Evolutionary conservation across 2,329 filamentous ascomycete genomes (phyloP), one percentile per base, ranked within the genome.

Genomic region (Ascochyta lentis): DNA sequence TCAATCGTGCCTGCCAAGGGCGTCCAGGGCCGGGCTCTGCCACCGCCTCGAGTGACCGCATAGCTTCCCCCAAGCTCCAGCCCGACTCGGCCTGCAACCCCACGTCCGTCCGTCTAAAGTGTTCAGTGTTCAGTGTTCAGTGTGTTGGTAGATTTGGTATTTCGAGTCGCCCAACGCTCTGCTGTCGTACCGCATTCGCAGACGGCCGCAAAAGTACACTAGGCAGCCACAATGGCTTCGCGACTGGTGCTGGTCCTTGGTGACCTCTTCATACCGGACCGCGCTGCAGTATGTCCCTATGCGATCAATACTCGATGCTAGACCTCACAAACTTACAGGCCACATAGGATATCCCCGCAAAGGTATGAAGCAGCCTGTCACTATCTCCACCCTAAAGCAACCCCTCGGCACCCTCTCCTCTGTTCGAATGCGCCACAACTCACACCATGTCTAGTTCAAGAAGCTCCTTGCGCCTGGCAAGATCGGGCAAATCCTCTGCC

Each of bases 401-500:
- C 38, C 29, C n/a, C 29, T 13, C 10, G 13, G 15, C n/a, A 26
- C 27, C 35, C 27, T 23, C 16, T 43, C 19, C 42, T 35, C 33
- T n/a, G 35, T 15, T n/a, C n/a, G n/a, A 29, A n/a, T 27, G 33
- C 19, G 41, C 53, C 26, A 16, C 47, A 33, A 35, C 53, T 66
- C 38, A 63, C 54, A 52, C 37, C 35, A 2, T 29, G 16, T 23
- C 27, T 51, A 77, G 75, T 79, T 79, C 70, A 83, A 83, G 69
- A 84, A 84, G 65, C 81, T 84, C 64, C 80, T 84, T 67, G 80
- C 81, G n/a, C 82, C 82, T 29, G 82, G 82, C 59, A 84, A 84
- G 67, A 84, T 84, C 60, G 81, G 80, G 58, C 82, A 84, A 55
- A 84, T 84, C 55, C 80, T 85, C 51, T 85, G 83, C 65, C 77